These are phyloP conservation scores for Centaurea solstitialis DNA, from an alignment of 129 eudicot genomes.

Conservation along the genomic window DNA sequence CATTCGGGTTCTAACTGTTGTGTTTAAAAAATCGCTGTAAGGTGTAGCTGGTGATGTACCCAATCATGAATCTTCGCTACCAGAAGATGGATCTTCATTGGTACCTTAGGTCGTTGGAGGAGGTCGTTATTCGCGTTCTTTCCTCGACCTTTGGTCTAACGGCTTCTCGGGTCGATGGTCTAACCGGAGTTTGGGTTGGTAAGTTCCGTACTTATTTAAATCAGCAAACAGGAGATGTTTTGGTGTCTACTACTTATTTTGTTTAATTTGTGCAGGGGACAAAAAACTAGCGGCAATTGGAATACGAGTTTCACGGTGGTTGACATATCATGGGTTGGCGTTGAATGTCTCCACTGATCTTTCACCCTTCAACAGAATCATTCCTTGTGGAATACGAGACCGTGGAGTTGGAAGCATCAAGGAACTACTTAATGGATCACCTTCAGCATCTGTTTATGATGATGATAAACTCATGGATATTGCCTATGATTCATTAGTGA, in stretches of 20 bases:
- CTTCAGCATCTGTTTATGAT: neutral
- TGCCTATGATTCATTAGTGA: constrained; percentile 50
- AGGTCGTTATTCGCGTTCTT: constrained; percentile 78
- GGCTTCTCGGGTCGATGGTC: constrained; percentile 57
- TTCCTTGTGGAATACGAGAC: constrained; percentile 86
- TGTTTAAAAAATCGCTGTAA: neutral
- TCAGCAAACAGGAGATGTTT: too few relatives aligned
- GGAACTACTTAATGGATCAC: constrained; percentile 37
- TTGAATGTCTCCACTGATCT: constrained; percentile 68
- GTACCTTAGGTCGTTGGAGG: constrained; percentile 87
- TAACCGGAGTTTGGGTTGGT: constrained; percentile 69
- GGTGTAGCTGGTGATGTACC: constrained; percentile 82
- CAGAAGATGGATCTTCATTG: constrained; percentile 96
- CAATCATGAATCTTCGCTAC: constrained; percentile 76
- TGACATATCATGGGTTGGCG: constrained; percentile 84
- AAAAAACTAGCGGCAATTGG: constrained; percentile 84
- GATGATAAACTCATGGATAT: constrained; percentile 51
- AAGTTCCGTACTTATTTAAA: neutral
- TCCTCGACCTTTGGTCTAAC: constrained; percentile 57
- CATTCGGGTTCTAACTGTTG: neutral
- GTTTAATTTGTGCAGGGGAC: constrained; percentile 49
- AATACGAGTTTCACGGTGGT: constrained; percentile 71
- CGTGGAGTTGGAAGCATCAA: constrained; percentile 85
- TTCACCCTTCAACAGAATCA: constrained; percentile 54
- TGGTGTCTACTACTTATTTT: neutral